phyloP scores from a whole-genome alignment of 1,139 yeast species.

The Suhomyces kunorum region DNA sequence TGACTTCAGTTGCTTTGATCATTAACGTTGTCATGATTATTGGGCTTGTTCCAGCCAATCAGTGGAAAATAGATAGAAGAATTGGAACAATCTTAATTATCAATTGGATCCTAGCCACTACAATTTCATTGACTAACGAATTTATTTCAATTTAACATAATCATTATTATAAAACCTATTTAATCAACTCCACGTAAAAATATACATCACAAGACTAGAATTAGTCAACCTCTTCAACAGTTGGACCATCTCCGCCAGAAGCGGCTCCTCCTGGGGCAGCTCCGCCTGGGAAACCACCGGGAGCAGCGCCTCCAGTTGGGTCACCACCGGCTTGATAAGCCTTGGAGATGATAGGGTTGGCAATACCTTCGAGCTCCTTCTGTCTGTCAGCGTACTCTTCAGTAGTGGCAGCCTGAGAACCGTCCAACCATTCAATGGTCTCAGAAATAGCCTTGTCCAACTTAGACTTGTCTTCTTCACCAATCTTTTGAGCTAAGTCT shows the following conservation, averaged over 20 bases:
- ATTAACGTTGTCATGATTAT: constrained; percentile 54
- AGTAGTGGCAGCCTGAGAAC: constrained; percentile 51
- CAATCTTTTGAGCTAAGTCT: constrained; percentile 53
- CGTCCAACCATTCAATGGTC: constrained; percentile 52
- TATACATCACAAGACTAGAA: background rate
- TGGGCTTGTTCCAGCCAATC: constrained; percentile 57
- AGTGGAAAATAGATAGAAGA: constrained; percentile 63
- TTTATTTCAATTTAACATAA: constrained; percentile 2
- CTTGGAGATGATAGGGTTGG: constrained; percentile 66
- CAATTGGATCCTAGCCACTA: constrained; percentile 57
- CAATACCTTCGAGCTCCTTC: constrained; percentile 64
- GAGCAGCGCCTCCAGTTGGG: constrained; percentile 27
- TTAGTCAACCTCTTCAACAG: constrained; percentile 68
- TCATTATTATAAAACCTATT: constrained; percentile 3
- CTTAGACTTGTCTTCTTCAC: constrained; percentile 44
- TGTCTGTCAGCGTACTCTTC: constrained; percentile 61
- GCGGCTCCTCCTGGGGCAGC: constrained; percentile 47
- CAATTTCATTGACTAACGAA: constrained; percentile 33
- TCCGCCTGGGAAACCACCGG: constrained; percentile 42
- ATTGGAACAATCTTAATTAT: constrained; percentile 46
- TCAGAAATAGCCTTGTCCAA: constrained; percentile 46
- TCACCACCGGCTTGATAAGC: constrained; percentile 59
- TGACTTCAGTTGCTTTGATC: constrained; percentile 30
- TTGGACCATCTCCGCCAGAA: constrained; percentile 49
- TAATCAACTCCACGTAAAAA: background rate